Evolutionary conservation across 2,329 filamentous ascomycete species (phyloP), one percentile per base, ranked within the genome.

Genomic region (Ophiostoma tasmaniense): DNA sequence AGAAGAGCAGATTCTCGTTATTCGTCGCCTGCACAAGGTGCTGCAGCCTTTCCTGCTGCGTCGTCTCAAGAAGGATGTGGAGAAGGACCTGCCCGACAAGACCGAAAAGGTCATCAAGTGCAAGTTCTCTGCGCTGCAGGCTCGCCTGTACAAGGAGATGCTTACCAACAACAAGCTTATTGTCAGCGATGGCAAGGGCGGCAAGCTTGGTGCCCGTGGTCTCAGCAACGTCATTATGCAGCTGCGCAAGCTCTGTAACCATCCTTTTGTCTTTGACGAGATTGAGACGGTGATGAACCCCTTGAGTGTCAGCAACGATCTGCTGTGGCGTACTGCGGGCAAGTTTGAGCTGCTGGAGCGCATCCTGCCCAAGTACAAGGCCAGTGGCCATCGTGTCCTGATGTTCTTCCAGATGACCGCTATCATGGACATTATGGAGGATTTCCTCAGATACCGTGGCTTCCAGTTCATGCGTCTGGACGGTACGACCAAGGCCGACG

Each of bases 401-500:
- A 98, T 99, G 91, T 99, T 99, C 86, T 99, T 99, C 85, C 95
- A 99, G 79, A 99, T 99, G 95, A 99, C 95, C 3, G 93, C 96
- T 71, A 99, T 99, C 77, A 99, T 99, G 95, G 97, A 99, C 80
- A 99, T 99, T 76, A 98, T 99, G 95, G 95, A 99, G 75, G 95
- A 99, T 78, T 99, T 96, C 78, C 80, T 99, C 72, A 90, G 94
- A 3, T 90, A 92, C 76, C 87, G 92, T 73, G 90, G 89, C 64
- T 84, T 97, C 73, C 85, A 90, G 75, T 99, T 96, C 77, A 84
- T 99, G 73, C 93, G 95, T 77, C 84, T 99, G 70, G 95, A 99
- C 76, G 95, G 95, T 82, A 95, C 93, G 0, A 99, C 95, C 64
- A 99, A 99, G 78, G 93, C 95, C 0, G 95, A 99, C 76, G 95